phyloP scores from a whole-genome alignment of 139 green algal species.

The Chlamydomonas incerta region DNA sequence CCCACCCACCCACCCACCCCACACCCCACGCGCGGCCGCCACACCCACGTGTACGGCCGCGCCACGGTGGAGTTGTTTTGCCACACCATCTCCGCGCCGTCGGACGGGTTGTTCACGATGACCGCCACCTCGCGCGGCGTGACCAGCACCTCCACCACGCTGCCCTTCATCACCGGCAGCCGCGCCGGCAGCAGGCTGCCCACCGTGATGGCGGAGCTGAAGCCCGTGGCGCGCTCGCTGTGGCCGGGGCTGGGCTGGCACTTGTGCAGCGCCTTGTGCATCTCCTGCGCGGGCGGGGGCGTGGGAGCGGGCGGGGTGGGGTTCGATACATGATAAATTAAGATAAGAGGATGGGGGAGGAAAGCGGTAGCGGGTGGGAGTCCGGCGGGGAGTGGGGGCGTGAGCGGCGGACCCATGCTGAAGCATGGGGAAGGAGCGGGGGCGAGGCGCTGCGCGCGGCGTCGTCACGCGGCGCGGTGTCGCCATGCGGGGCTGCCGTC shows the following conservation, averaged over 20 bases:
- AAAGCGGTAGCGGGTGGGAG: too few species aligned
- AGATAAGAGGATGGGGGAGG: too few species aligned
- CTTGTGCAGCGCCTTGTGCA: conserved; percentile 55
- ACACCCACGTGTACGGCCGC: conserved; percentile 47
- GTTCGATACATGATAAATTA: too few species aligned
- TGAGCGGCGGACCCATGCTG: too few species aligned
- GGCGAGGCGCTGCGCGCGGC: too few species aligned
- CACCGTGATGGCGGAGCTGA: conserved; percentile 55
- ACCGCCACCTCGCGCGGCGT: conserved; percentile 18
- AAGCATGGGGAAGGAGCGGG: too few species aligned
- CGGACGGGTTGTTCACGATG: conserved; percentile 46
- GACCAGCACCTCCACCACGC: conserved; percentile 47
- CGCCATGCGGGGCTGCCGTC: too few species aligned
- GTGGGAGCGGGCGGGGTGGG: not conserved
- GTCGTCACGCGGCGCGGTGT: too few species aligned
- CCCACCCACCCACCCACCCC: not conserved
- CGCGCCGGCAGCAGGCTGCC: conserved; percentile 48
- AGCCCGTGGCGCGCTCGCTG: conserved; percentile 41
- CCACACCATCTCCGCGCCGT: conserved; percentile 52
- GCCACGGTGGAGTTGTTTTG: conserved; percentile 44
- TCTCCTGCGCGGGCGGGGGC: conserved; percentile 25
- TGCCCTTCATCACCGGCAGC: conserved; percentile 51
- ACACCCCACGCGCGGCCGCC: not conserved
- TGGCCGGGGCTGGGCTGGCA: not conserved
- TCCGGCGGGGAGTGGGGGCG: too few species aligned